Evolutionary conservation across 1,284 basidiomycete genomes (phyloP), one percentile per base, ranked within the genome.

Genomic region (Agroathelia rolfsii): DNA sequence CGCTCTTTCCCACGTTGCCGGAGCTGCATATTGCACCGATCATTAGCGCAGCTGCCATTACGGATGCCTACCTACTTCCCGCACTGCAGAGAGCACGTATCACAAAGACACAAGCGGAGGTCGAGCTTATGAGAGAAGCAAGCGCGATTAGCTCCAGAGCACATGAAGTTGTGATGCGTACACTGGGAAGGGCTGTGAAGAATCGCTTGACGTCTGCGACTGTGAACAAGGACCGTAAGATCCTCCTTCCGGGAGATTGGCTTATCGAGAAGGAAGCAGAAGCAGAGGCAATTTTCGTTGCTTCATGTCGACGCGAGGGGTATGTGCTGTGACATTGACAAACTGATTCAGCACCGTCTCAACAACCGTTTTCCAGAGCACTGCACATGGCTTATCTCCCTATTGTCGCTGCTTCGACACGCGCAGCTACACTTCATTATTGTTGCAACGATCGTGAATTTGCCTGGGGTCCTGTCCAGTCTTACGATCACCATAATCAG

Each of bases 331-430:
- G 13, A 7, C 15, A 13, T 35, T 33, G 18, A 24, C 10, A 14
- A 9, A 22, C 38, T 23, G 13, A 1, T 28, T 19, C 3, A 10
- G 11, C 37, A 17, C 27, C 25, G 17, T 19, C 34, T 34, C n/a
- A n/a, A n/a, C n/a, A n/a, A 15, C 27, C 32, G 41, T 25, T 30
- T 34, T 32, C 11, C 34, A 88, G 86, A 12, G 66, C 86, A 3
- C 67, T 76, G n/a, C 84, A 87, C 41, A 82, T 87, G 58, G 86
- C 89, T 0, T 94, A 95, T 54, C 65, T 86, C 7, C 89, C 90
- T 1, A 93, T 94, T 37, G 82, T 89, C 6, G 90, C 88, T 0
- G 78, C 81, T 1, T 82, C 87, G 0, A 75, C 72, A 3, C 70
- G 85, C 16, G 88, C 89, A 2, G 79, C 86, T 4, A 93, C 87